Conservation (phyloP, 768 basidiomycete genomes). For the Podaxis pistillaris region DNA sequence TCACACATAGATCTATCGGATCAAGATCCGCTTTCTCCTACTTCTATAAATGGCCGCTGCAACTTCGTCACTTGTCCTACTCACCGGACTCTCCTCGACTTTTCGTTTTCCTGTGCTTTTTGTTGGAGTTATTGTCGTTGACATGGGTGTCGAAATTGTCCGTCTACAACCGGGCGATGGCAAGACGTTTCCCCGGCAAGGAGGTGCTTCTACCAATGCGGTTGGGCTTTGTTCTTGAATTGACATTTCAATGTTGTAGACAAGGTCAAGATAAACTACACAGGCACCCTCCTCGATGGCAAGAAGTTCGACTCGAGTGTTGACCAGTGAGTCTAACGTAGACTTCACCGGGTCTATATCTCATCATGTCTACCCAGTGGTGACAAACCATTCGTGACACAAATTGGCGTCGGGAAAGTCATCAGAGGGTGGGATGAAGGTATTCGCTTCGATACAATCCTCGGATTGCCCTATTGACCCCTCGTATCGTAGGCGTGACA, state of each 20-base stretch:
- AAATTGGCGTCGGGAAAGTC: slow-evolving; percentile 10
- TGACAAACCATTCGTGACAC: slow-evolving; percentile 8
- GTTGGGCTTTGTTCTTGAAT: not conserved
- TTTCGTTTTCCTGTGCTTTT: slow-evolving; percentile 14
- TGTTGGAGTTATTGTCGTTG: slow-evolving; percentile 6
- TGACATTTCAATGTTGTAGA: slow-evolving; percentile 41
- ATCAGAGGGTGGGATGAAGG: slow-evolving; percentile 12
- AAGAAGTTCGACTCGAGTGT: slow-evolving; percentile 72
- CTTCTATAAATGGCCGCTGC: slow-evolving; percentile 41
- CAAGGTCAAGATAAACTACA: slow-evolving; percentile 75
- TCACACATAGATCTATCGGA: slow-evolving; percentile 47
- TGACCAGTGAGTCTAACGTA: slow-evolving; percentile 54
- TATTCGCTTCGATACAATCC: not conserved
- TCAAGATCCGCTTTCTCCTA: slow-evolving; percentile 73
- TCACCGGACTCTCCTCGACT: slow-evolving; percentile 7
- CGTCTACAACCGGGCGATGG: slow-evolving; percentile 60
- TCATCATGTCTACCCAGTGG: not conserved
- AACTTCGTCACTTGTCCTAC: slow-evolving; percentile 34
- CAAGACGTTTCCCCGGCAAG: slow-evolving; percentile 58
- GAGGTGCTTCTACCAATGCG: slow-evolving; percentile 45
- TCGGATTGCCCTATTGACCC: not conserved
- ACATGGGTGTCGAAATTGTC: slow-evolving; percentile 72
- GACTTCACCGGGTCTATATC: not conserved
- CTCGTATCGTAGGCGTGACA: slow-evolving; percentile 55
- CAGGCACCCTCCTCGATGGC: slow-evolving; percentile 67